Evolutionary conservation across 1,284 basidiomycete genomes (phyloP).

Genomic region (Amylostereum areolatum): DNA sequence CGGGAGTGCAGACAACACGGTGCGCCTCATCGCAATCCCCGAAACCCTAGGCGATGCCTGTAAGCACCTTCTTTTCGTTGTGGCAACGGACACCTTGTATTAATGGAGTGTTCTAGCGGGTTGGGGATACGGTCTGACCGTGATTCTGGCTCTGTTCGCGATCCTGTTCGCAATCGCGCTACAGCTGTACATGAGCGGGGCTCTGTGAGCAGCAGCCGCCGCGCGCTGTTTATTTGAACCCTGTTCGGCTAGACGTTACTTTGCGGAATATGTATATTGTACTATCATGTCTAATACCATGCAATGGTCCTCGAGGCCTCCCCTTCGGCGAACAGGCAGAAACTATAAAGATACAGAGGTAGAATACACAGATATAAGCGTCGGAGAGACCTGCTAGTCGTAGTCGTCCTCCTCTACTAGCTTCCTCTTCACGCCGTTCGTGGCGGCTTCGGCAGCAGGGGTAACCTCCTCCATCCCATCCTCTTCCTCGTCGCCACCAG

Average conservation of each 20-base stretch:
- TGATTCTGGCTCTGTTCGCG: conserved; percentile 28
- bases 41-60: conserved; percentile 44
- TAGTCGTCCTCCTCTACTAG: conserved; percentile 83
- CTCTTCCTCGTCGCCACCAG: conserved; percentile 62
- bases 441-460: conserved; percentile 36
- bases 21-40: conserved; percentile 80
- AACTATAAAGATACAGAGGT: conserved; percentile 5
- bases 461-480: conserved; percentile 74
- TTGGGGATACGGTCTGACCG: conserved; percentile 27
- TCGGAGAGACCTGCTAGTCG: conserved; percentile 36
- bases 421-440: conserved; percentile 68
- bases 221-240: no score
- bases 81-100: neutral
- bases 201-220: conserved; percentile 1
- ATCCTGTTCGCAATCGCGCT: conserved; percentile 29
- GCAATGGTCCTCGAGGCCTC: no score
- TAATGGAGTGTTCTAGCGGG: conserved; percentile 11
- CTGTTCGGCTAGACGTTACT: neutral
- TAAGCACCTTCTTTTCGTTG: conserved; percentile 28
- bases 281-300: neutral
- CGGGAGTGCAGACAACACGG: conserved; percentile 87
- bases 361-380: neutral
- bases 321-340: neutral
- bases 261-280: neutral
- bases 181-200: conserved; percentile 20